Conservation (phyloP, 495 filamentous ascomycete species). For the Hypoxylon crocopeplum region DNA sequence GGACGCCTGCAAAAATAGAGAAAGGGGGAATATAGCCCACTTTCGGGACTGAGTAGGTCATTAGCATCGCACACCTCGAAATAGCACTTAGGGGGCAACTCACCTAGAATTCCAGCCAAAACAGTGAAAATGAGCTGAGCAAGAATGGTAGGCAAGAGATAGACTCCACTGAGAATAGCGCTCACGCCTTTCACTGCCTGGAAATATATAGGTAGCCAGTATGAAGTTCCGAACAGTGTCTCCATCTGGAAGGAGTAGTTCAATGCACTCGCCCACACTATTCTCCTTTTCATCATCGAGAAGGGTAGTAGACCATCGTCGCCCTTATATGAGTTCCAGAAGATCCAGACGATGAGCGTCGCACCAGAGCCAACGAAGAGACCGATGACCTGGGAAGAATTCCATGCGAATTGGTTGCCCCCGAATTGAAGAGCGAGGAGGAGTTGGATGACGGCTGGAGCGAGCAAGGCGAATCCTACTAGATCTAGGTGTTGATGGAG, state of each 20-base stretch:
- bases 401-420: conserved; percentile 53
- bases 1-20: conserved; percentile 55
- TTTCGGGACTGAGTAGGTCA: not conserved
- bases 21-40: conserved; percentile 66
- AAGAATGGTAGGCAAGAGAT: conserved; percentile 57
- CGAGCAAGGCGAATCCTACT: conserved; percentile 37
- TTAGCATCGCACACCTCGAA: not conserved
- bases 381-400: conserved; percentile 34
- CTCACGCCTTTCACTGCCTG: conserved; percentile 60
- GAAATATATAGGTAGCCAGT: conserved; percentile 68
- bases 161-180: conserved; percentile 56
- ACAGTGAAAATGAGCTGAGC: conserved; percentile 51
- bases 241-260: conserved; percentile 14
- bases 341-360: conserved; percentile 47
- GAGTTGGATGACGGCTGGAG: conserved; percentile 47
- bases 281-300: conserved; percentile 3
- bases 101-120: conserved; percentile 3
- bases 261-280: conserved; percentile 1
- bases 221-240: conserved; percentile 23
- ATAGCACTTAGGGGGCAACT: not conserved
- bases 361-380: conserved; percentile 50
- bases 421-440: conserved; percentile 57
- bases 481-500: conserved; percentile 10
- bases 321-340: conserved; percentile 52
- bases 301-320: conserved; percentile 48